Evolutionary conservation across 805 yeast genomes (phyloP).

Genomic region (Diddensiella caesifluorescens): DNA sequence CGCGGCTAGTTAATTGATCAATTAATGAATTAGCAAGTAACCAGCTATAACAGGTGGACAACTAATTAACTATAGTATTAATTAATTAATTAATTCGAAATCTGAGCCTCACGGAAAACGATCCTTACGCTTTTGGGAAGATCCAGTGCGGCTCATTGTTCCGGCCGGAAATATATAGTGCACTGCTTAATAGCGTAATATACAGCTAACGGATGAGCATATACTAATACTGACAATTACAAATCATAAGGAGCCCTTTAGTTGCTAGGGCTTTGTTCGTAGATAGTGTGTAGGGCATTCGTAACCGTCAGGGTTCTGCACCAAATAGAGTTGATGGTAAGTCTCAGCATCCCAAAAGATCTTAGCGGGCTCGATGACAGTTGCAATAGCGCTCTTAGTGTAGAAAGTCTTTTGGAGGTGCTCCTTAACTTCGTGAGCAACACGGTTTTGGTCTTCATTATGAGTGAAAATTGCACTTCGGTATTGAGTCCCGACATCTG

Average conservation of each 20-base stretch:
- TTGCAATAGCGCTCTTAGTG: constrained; percentile 57
- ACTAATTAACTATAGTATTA: too few relatives aligned
- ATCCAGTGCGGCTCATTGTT: constrained; percentile 4
- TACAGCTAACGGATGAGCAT: neutral
- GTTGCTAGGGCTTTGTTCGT: constrained; percentile 48
- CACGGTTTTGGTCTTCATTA: constrained; percentile 42
- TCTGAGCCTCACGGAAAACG: too few relatives aligned
- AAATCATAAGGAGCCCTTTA: neutral
- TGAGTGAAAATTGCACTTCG: constrained; percentile 75
- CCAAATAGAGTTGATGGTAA: constrained; percentile 81
- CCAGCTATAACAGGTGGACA: too few relatives aligned
- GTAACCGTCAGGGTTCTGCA: constrained; percentile 78
- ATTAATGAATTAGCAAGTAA: too few relatives aligned
- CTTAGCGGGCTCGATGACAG: constrained; percentile 61
- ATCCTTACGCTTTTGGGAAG: too few relatives aligned
- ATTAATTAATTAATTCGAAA: too few relatives aligned
- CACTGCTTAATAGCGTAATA: neutral
- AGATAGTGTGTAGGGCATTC: constrained; percentile 86
- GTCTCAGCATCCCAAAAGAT: constrained; percentile 92
- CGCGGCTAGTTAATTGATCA: too few relatives aligned
- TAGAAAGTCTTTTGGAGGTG: constrained; percentile 70
- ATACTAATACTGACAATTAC: neutral
- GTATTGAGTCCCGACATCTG: constrained; percentile 85
- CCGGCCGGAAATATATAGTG: neutral
- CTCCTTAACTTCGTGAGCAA: constrained; percentile 43